Base-by-base conservation (phyloP, 306 rosid species). In the Medicago ruthenica region DNA sequence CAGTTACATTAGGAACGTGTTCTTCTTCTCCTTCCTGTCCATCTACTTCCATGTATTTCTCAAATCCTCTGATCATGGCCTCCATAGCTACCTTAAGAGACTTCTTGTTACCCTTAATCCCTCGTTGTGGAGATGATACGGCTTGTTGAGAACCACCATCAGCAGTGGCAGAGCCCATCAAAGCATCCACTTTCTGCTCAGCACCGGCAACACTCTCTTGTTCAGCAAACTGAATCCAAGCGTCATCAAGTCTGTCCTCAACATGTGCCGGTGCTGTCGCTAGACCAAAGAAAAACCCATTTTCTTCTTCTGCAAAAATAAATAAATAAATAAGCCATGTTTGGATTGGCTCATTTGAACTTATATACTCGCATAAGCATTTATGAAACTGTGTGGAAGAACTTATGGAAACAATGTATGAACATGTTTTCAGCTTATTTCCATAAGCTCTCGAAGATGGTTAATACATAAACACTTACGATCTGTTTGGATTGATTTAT, bases 251-350 rank as follows among this genome's bases (percentile, higher is more conserved):
- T 76, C 76, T 86, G 34, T 95, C 98, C 73, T 95, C 98, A 72
- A 92, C 98, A 73, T 95, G 98, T 40, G 98, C 97, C 7, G 98
- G 98, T 21, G 97, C 98, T 5, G 97, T 95, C 1, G 97, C 98
- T 73, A 95, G 67, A 64, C 98, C 97, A 70, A 95, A 95, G 91
- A 95, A 92, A 80, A 95, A 95, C 36, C 71, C 88, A 58, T 77
- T 77, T 67, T 76, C 89, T 15, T 80, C 89, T 61, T 89, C 97
- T 92, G 82, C 89, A 83, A 21, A 6, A 21, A 14, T 0, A 8
- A 3, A 5, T 0, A 8, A 3, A 5, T 1, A 21, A n/a, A 66
- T 0, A 48, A 2, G n/a, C 0, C 15, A 5, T 10, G n/a, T 10
- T 58, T 58, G 16, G 8, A 21, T 57, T 11, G 7, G 7, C 63